Base-by-base conservation (phyloP, 768 basidiomycete genomes). In the Lactarius akahatsu region DNA sequence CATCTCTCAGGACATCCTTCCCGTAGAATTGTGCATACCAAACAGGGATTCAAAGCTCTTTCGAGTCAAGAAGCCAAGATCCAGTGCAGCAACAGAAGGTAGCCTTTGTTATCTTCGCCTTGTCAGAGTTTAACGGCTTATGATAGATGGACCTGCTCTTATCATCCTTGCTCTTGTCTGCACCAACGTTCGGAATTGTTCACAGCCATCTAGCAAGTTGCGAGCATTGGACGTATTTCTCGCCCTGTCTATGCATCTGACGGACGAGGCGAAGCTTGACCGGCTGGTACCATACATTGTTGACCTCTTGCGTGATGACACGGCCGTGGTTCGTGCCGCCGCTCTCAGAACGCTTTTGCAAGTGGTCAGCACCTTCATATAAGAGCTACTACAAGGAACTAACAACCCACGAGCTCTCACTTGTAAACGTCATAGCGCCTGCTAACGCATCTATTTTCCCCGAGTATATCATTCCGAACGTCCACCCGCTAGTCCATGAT, bases 221-320 rank as follows among this genome's bases (percentile, higher is more conserved):
- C 87, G 85, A 41, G 92, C 90, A 1, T 77, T 98, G 57, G 94
- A 98, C 71, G 82, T 96, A 5, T 89, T 97, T 63, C 82, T 97
- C 30, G 91, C 92, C 0, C 79, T 98, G 18, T 83, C 86, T 9
- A 83, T 85, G 13, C 90, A 91, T 71, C 80, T 98, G 41, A 93
- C 93, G 0, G 97, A 98, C 72, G 97, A 98, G 76, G 94, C 95
- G 3, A 96, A 96, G 74, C 78, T 98, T 60, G 97, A 99, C 74
- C 86, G 96, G 2, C 86, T 97, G 80, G 82, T 96, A 2, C 97
- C 97, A 0, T 98, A 95, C 70, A 84, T 96, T 32, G 88, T 98
- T 2, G 92, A 95, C 45, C 80, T 98, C 5, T 76, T 97, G 23
- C 87, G 90, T 66, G 96, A 99, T 72, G 95, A 96, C 23, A 83